Conservation (phyloP, 2,329 filamentous ascomycete genomes). For the Calonectria pseudoturangicola region DNA sequence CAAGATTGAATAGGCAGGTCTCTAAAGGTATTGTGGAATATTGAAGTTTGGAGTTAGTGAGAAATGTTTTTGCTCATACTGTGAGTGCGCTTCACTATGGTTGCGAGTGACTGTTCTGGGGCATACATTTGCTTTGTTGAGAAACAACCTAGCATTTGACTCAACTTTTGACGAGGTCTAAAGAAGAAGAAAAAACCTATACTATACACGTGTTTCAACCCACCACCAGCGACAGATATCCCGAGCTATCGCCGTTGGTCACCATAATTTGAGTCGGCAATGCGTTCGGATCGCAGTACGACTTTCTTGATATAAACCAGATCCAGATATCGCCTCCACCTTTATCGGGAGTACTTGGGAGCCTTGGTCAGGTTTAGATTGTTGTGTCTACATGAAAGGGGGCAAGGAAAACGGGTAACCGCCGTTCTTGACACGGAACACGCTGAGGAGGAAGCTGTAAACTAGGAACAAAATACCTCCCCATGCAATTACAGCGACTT, state of each 20-base stretch:
- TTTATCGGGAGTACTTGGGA: not conserved
- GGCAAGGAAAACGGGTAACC: conserved; percentile 96
- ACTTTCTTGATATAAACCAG: too few relatives aligned
- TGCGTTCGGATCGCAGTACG: too few relatives aligned
- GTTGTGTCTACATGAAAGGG: conserved; percentile 79
- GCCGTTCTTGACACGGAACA: conserved; percentile 95
- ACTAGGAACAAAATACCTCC: conserved; percentile 84
- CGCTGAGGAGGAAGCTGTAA: conserved; percentile 95
- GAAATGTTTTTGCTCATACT: not conserved
- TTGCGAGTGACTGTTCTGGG: too few relatives aligned
- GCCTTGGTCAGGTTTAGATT: not conserved
- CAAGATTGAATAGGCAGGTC: too few relatives aligned
- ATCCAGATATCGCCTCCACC: not conserved
- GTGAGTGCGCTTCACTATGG: too few relatives aligned
- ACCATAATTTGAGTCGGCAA: not conserved
- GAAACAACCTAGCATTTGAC: conserved; percentile 9
- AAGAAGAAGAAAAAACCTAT: conserved; percentile 11
- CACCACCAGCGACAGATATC: not conserved
- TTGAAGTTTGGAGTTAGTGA: too few relatives aligned
- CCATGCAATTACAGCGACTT: conserved; percentile 88
- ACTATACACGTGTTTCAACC: conserved; percentile 30
- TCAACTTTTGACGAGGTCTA: not conserved
- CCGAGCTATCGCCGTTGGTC: not conserved
- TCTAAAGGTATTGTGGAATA: too few relatives aligned
- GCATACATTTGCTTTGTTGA: too few relatives aligned